A percentile compares a stretch with the other conserved stretches of the same genome.
Evolutionary conservation across 257 asterid genomes (phyloP).

Genomic region (Galeopsis tetrahit): DNA sequence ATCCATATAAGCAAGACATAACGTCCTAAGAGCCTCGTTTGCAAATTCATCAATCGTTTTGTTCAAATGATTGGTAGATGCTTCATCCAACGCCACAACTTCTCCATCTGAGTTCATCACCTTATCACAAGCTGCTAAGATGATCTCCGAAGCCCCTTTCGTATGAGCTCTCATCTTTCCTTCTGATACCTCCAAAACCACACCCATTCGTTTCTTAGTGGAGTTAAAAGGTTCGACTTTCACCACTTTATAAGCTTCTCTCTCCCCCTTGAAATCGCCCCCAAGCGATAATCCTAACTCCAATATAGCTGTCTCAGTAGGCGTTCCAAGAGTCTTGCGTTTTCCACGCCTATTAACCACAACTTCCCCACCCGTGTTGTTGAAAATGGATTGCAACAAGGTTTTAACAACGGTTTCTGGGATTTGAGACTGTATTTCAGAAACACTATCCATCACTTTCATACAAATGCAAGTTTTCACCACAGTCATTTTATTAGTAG

Average conservation of each 20-base stretch:
- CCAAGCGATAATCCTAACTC: slow-evolving; percentile 81
- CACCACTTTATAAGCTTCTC: slow-evolving; percentile 50
- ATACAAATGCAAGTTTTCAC: slow-evolving; percentile 81
- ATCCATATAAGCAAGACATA: slow-evolving; percentile 81
- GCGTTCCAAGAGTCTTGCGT: slow-evolving; percentile 77
- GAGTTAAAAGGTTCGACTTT: slow-evolving; percentile 93
- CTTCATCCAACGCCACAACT: slow-evolving; percentile 61
- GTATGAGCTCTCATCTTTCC: slow-evolving; percentile 74
- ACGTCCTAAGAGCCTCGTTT: slow-evolving; percentile 79
- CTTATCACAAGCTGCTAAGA: slow-evolving; percentile 79
- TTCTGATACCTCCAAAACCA: slow-evolving; percentile 70
- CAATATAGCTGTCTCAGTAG: slow-evolving; percentile 86
- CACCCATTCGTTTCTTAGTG: slow-evolving; percentile 82
- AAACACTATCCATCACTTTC: slow-evolving; percentile 54
- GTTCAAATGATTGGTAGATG: slow-evolving; percentile 43
- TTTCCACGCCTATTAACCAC: slow-evolving; percentile 64
- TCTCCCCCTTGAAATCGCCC: slow-evolving; percentile 65
- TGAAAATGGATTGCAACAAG: slow-evolving; percentile 75
- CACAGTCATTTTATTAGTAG: slow-evolving; percentile 89
- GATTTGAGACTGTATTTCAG: slow-evolving; percentile 46
- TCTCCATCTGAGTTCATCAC: slow-evolving; percentile 62
- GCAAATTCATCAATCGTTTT: slow-evolving; percentile 70
- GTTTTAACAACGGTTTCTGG: slow-evolving; percentile 48
- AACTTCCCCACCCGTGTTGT: slow-evolving; percentile 87
- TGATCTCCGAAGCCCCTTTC: slow-evolving; percentile 91